Base-by-base conservation (phyloP, 768 basidiomycete genomes). In the Butyriboletus loyo region DNA sequence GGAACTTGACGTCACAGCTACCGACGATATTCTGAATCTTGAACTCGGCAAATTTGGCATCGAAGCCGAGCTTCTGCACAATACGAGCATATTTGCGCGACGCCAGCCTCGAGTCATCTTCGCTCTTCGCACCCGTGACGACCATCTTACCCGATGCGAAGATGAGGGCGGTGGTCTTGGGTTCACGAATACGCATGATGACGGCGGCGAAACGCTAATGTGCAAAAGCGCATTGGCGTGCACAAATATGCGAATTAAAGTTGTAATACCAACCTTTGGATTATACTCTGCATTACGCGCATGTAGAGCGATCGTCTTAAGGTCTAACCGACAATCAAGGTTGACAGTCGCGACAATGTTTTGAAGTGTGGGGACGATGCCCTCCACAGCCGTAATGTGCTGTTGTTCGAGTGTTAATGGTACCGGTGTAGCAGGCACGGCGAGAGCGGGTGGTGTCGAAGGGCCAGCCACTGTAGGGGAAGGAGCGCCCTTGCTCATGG, bases 91-190 rank as follows among this genome's bases (percentile, higher is more conserved):
- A 98, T 75, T 99, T 99, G 69, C 96, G 87, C 62, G 94, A 96
- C 46, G 97, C 96, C 56, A 98, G 77, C 46, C 95, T 84, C 63
- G 93, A 95, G 66, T 99, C 95, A 71, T 98, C 96, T 73, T 98
- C 96, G 30, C 91, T 93, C 80, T 98, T 99, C 43, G 97, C 97
- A 68, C 97, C 97, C 36, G 97, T 98, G 53, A 98, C 96, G 71
- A 99, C 97, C 92, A 99, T 98, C 83, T 98, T 99, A 68, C 97
- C 97, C 52, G 93, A 96, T 31, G 97, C 97, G 72, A 99, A 99
- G 73, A 99, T 98, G 62, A 99, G 85, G 22, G 96, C 97, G 46
- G 97, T 99, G 54, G 97, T 99, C 80, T 99, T 99, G 46, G 97
- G 97, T 64, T 98, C 97, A 61, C 97, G 94, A 67, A 99, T 98